Conservation (phyloP, 192 early-diverging fungal genomes). For the Phlyctochytrium planicorne region DNA sequence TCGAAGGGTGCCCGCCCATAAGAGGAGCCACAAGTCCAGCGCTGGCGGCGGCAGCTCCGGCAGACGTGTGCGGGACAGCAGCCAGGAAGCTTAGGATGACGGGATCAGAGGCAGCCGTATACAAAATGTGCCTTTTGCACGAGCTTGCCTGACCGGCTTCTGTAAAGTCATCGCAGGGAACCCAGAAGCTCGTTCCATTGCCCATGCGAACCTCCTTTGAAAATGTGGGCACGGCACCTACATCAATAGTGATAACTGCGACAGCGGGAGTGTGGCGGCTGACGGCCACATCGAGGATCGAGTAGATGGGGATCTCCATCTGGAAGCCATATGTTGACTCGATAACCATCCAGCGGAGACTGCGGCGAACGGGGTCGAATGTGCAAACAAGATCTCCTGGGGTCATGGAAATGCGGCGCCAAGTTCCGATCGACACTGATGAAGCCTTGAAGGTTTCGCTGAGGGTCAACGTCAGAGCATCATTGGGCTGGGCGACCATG, state of each 20-base stretch:
- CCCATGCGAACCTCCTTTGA: conserved; percentile 1
- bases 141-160: conserved; percentile 5
- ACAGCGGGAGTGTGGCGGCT: background rate
- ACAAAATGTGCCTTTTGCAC: conserved; percentile 7
- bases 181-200: background rate
- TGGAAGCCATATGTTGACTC: conserved; percentile 21
- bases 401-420: conserved; percentile 20
- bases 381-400: conserved; percentile 16
- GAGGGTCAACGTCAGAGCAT: too few species aligned
- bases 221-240: conserved; percentile 13
- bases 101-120: background rate
- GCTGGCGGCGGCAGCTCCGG: background rate
- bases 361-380: background rate
- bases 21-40: too few species aligned
- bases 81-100: background rate
- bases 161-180: conserved; percentile 17
- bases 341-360: conserved; percentile 22
- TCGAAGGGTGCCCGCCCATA: too few species aligned
- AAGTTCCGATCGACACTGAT: conserved; percentile 20
- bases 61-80: background rate
- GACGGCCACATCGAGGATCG: conserved; percentile 20
- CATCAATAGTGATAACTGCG: conserved; percentile 4
- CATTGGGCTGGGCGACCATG: too few species aligned
- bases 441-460: conserved; percentile 4
- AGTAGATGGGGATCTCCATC: conserved; percentile 17